These are phyloP conservation scores for Kitagawia praeruptora DNA, from an alignment of 129 eudicot genomes.

Conservation along the genomic window DNA sequence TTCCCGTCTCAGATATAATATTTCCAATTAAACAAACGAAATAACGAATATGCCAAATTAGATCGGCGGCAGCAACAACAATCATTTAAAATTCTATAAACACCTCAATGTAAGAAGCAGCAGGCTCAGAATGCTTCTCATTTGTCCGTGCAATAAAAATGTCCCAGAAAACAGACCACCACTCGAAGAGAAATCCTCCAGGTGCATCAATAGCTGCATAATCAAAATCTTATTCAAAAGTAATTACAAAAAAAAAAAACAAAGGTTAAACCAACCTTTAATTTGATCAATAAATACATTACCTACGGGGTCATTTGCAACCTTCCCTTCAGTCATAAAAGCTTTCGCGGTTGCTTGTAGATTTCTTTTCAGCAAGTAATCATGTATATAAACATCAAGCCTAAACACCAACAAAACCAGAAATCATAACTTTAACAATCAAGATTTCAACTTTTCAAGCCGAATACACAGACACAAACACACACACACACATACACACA, in stretches of 20 bases:
- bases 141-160: constrained; percentile 93
- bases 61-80: background rate
- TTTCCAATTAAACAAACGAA: background rate
- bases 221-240: background rate
- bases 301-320: constrained; percentile 98
- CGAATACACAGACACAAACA: background rate
- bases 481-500: background rate
- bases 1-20: background rate
- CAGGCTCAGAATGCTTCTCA: constrained; percentile 95
- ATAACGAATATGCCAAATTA: background rate
- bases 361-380: constrained; percentile 81
- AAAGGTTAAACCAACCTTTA: background rate
- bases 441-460: background rate
- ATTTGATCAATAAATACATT: constrained; percentile 17
- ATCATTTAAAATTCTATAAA: background rate
- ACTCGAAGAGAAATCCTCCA: constrained; percentile 95
- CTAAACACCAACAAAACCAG: constrained; percentile 24
- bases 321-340: constrained; percentile 98
- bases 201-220: constrained; percentile 97
- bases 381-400: constrained; percentile 98
- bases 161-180: constrained; percentile 99
- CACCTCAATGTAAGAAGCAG: constrained; percentile 98
- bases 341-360: constrained; percentile 89
- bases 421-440: background rate
- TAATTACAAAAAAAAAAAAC: background rate